A percentile compares a stretch with the other conserved stretches of the same genome.
Evolutionary conservation across 169 alveolate species (phyloP).

Genomic region (Perkinsus olseni): DNA sequence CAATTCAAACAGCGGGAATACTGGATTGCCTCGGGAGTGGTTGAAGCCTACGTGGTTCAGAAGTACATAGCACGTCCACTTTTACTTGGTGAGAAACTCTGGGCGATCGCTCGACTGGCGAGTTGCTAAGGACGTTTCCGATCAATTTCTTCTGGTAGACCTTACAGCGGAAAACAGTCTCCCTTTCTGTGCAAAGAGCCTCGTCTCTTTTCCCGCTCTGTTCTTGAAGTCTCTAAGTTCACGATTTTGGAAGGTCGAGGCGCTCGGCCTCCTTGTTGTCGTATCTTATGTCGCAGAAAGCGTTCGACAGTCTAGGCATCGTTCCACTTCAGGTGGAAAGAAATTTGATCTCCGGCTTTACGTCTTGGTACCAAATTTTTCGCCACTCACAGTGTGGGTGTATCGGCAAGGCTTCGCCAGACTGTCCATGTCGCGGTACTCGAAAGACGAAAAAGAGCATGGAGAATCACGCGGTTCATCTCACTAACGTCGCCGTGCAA

Average conservation of each 20-base stretch:
- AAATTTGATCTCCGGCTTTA: conserved; percentile 84
- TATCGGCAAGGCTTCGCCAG: conserved; percentile 86
- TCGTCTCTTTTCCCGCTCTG: too few species aligned
- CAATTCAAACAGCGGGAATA: neutral
- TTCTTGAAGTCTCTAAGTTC: too few species aligned
- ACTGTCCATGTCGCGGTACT: conserved; percentile 37
- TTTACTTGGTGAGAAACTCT: conserved; percentile 59
- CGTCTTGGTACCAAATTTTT: conserved; percentile 68
- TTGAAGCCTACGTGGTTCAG: conserved; percentile 79
- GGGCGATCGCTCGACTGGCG: too few species aligned
- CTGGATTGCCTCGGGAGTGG: conserved; percentile 9
- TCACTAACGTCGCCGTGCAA: conserved; percentile 78
- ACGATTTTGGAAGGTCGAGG: too few species aligned
- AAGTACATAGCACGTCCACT: conserved; percentile 82
- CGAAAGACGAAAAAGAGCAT: conserved; percentile 18
- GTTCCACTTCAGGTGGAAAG: conserved; percentile 47
- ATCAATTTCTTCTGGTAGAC: too few species aligned
- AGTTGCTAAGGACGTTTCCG: too few species aligned
- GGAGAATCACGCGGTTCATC: conserved; percentile 54
- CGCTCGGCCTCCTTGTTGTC: too few species aligned
- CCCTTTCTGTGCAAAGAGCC: too few species aligned
- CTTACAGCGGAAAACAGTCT: too few species aligned
- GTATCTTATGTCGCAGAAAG: neutral
- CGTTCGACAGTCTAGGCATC: neutral
- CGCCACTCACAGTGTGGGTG: conserved; percentile 81